Percentiles rank a stretch among this genome's conserved stretches.
Conservation (phyloP, 1,139 yeast genomes). For the Protomyces lactucae-debilis region DNA sequence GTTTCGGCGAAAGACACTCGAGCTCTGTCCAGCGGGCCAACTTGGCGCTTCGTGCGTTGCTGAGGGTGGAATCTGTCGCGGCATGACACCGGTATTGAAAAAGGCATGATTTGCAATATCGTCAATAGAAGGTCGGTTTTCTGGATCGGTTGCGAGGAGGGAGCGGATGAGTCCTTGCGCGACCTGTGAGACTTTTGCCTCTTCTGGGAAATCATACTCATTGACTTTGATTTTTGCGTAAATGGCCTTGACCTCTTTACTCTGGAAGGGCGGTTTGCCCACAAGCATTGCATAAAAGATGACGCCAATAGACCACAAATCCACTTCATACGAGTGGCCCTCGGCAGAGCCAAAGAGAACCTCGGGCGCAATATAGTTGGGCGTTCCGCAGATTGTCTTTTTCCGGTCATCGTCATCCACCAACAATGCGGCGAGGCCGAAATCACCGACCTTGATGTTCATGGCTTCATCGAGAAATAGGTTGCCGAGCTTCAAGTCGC, state of each 20-base stretch:
- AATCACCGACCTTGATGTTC: constrained; percentile 84
- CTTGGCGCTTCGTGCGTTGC: constrained; percentile 60
- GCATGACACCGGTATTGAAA: constrained; percentile 75
- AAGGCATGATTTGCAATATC: constrained; percentile 77
- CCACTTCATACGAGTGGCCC: constrained; percentile 94
- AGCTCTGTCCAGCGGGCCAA: constrained; percentile 28
- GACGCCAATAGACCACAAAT: constrained; percentile 96
- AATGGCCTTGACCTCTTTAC: constrained; percentile 88
- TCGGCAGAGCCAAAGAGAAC: constrained; percentile 68
- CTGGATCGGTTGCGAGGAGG: constrained; percentile 72
- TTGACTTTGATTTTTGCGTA: constrained; percentile 85
- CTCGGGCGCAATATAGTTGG: constrained; percentile 97
- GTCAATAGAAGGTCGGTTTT: constrained; percentile 72
- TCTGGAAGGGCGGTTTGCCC: constrained; percentile 92
- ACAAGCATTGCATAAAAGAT: constrained; percentile 91
- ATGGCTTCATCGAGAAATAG: constrained; percentile 74
- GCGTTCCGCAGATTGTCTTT: constrained; percentile 95
- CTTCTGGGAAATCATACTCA: constrained; percentile 76
- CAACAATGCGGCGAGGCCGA: constrained; percentile 91
- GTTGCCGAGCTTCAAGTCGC: constrained; percentile 94
- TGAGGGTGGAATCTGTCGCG: constrained; percentile 59
- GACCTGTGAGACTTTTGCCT: constrained; percentile 61
- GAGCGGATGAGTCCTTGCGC: constrained; percentile 68
- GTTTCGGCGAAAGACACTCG: constrained; percentile 20
- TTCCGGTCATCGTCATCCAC: constrained; percentile 85